phyloP scores from a whole-genome alignment of 177 flowering plant genomes.

The Vitis hybrid region DNA sequence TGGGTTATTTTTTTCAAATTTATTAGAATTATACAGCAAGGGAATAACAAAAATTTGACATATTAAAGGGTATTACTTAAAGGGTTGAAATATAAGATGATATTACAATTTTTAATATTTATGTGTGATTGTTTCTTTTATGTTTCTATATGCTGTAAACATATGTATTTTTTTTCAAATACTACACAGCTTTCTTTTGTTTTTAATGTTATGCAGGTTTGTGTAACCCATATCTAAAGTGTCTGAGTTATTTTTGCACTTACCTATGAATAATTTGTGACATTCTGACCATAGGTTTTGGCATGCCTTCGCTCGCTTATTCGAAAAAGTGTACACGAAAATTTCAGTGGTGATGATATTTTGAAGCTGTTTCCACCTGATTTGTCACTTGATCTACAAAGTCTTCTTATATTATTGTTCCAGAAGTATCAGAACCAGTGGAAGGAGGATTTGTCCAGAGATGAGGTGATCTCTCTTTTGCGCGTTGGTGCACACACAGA shows the following conservation, averaged over 20 bases:
- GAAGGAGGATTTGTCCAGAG: constrained; percentile 45
- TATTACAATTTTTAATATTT: too few relatives aligned
- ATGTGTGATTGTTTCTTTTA: too few relatives aligned
- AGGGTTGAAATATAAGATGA: too few relatives aligned
- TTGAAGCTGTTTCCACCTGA: constrained; percentile 52
- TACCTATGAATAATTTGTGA: neutral
- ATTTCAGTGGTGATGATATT: constrained; percentile 31
- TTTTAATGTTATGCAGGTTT: neutral
- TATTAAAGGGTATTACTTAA: too few relatives aligned
- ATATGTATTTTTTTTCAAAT: too few relatives aligned
- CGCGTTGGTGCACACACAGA: neutral
- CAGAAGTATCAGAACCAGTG: constrained; percentile 48
- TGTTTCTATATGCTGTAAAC: too few relatives aligned
- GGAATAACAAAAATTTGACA: too few relatives aligned
- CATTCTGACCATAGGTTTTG: constrained; percentile 34
- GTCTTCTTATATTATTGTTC: constrained; percentile 31
- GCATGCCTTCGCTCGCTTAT: constrained; percentile 65
- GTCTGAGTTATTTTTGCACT: too few relatives aligned
- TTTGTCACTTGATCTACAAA: constrained; percentile 40
- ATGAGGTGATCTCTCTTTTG: constrained; percentile 27
- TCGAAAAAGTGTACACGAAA: constrained; percentile 39
- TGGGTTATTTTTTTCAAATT: too few relatives aligned
- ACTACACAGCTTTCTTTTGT: neutral
- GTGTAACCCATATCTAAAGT: too few relatives aligned
- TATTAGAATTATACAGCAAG: too few relatives aligned